phyloP scores from a whole-genome alignment of 805 yeast species.

The Metschnikowia chrysomelidarum region DNA sequence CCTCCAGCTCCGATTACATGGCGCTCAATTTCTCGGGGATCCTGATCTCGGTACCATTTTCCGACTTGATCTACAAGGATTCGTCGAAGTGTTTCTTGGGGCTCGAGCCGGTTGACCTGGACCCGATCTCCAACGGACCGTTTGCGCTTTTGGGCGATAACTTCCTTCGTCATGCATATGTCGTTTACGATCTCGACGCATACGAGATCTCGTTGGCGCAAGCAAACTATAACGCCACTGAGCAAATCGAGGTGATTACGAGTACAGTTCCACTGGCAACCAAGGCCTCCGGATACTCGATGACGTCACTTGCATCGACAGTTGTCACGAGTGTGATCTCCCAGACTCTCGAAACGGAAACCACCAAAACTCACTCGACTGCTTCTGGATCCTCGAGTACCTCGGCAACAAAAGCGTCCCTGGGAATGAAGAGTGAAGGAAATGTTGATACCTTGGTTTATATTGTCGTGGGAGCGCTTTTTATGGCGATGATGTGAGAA shows the following conservation, averaged over 20 bases:
- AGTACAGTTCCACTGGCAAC: conserved; percentile 49
- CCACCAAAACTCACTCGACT: too few relatives aligned
- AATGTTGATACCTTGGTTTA: too few relatives aligned
- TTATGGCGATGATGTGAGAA: too few relatives aligned
- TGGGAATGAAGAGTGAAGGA: too few relatives aligned
- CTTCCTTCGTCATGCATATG: conserved; percentile 60
- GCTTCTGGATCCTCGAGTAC: too few relatives aligned
- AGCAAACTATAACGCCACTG: conserved; percentile 20
- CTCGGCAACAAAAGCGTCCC: too few relatives aligned
- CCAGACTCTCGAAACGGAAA: too few relatives aligned
- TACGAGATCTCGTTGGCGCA: conserved; percentile 56
- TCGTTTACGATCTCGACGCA: conserved; percentile 64
- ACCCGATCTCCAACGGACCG: conserved; percentile 22
- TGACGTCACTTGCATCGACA: conserved; percentile 7
- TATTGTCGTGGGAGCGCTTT: too few relatives aligned
- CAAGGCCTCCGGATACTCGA: conserved; percentile 44
- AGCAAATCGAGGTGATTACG: conserved; percentile 45
- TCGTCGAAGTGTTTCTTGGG: conserved; percentile 25
- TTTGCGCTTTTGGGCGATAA: conserved; percentile 57
- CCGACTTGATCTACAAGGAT: conserved; percentile 23
- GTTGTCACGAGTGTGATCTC: too few relatives aligned
- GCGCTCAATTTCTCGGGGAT: conserved; percentile 56
- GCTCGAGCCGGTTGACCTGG: too few relatives aligned
- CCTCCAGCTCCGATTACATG: not conserved
- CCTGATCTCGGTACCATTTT: conserved; percentile 48